Percentiles rank a stretch among this genome's conserved stretches.
phyloP scores from a whole-genome alignment of 1,284 basidiomycete genomes.

The Ganoderma sinense region DNA sequence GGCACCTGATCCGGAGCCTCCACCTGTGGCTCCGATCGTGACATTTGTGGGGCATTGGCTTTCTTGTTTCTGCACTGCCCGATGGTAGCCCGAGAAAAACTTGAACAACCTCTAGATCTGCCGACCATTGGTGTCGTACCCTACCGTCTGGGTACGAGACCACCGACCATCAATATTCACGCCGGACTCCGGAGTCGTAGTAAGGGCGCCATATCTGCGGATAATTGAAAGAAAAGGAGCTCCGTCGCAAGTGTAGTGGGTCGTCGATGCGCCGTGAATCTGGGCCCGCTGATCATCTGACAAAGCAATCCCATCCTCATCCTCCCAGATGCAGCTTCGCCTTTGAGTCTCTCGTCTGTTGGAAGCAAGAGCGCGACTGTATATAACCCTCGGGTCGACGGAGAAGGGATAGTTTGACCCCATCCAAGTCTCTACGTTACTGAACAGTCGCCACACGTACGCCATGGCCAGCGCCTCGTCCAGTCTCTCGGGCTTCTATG shows the following conservation, averaged over 20 bases:
- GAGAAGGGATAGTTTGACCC: background rate
- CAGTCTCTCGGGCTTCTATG: constrained; percentile 58
- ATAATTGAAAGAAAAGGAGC: background rate
- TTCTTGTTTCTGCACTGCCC: too few relatives aligned
- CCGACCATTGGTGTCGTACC: too few relatives aligned
- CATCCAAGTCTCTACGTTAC: background rate
- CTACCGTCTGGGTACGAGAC: too few relatives aligned
- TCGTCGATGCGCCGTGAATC: background rate
- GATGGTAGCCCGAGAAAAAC: too few relatives aligned
- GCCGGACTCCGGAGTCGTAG: too few relatives aligned
- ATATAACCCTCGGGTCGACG: background rate
- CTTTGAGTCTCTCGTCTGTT: background rate
- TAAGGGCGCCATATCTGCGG: too few relatives aligned
- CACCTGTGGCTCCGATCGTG: background rate
- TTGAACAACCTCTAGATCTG: too few relatives aligned
- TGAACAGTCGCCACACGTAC: background rate
- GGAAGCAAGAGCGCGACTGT: background rate
- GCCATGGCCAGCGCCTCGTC: constrained; percentile 18
- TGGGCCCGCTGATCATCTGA: background rate
- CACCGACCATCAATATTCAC: too few relatives aligned
- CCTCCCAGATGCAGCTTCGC: background rate
- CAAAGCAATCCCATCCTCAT: background rate
- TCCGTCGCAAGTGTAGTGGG: background rate
- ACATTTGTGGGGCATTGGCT: too few relatives aligned
- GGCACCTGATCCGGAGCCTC: background rate